Evolutionary conservation across 2,329 filamentous ascomycete genomes (phyloP), one percentile per base, ranked within the genome.

Genomic region (Sclerotinia sclerotiorum): DNA sequence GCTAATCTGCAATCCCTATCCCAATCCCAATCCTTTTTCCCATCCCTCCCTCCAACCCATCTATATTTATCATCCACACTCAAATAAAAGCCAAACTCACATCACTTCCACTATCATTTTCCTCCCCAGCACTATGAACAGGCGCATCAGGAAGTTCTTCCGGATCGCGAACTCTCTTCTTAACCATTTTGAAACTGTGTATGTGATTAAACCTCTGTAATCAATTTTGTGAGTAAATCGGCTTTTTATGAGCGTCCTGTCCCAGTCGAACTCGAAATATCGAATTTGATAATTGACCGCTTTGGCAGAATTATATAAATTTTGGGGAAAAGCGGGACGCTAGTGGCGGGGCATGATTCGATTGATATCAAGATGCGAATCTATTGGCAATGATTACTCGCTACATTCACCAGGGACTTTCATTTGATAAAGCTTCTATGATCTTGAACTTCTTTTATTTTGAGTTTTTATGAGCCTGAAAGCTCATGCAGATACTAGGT

Each of bases 81-180:
- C 44, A 11, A 39, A 27, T 13, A 21, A 51, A 62, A 51, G 5
- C 13, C 21, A 35, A 63, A 56, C 66, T 64, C 11, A 77, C 76
- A 51, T 78, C 76, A 60, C 71, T 74, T 4, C 72, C 76, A 66
- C 76, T 77, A 24, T 77, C 76, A 29, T 73, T 70, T 13, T 72
- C 72, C 3, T 71, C 72, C 5, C 70, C 73, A 3, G 54, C 71
- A 49, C 71, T 62, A 10, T 69, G 66, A 52, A 68, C 64, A 57
- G 76, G 73, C 24, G 75, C 77, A 49, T 78, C 76, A 15, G 72
- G 71, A 27, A 77, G 71, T 48, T 74, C 72, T 60, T 78, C 76
- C 24, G 73, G 70, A 71, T 78, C 77, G 74, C 77, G 72, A 48
- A 71, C 71, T 70, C 76, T 74, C 60, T 78, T 78, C 70, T 76